Conservation (phyloP, 192 early-diverging fungal species). For the Rhizophagus clarus region DNA sequence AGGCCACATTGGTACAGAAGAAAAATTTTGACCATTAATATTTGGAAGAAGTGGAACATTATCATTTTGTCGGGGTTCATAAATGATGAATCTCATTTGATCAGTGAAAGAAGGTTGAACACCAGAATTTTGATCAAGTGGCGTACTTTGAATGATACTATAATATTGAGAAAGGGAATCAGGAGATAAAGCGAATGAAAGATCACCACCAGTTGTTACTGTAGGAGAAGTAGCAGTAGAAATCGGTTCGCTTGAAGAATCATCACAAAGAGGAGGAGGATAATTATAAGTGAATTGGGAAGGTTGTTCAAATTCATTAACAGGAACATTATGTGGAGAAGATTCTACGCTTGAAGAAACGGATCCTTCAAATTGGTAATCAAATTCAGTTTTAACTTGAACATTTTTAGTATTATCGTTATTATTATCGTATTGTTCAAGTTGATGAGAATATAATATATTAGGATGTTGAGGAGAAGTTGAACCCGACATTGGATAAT, state of each 20-base stretch:
- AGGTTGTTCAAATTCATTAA: conserved; percentile 14
- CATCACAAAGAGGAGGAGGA: neutral
- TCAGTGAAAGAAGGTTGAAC: conserved; percentile 7
- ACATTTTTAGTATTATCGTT: neutral
- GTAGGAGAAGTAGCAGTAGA: neutral
- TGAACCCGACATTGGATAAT: neutral
- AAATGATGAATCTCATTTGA: conserved; percentile 33
- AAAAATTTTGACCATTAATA: conserved; percentile 5
- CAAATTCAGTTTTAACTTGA: conserved; percentile 24
- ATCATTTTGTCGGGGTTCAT: conserved; percentile 30
- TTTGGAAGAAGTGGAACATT: neutral
- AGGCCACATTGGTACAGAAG: neutral
- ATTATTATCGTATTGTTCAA: neutral
- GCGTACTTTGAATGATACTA: neutral
- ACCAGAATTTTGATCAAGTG: neutral
- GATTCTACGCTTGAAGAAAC: conserved; percentile 17
- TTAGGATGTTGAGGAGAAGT: neutral
- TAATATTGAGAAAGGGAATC: conserved; percentile 5
- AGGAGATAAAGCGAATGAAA: neutral
- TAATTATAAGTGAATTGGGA: conserved; percentile 8
- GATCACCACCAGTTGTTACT: neutral
- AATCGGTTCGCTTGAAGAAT: conserved; percentile 14
- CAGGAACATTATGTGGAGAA: neutral
- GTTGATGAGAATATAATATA: neutral
- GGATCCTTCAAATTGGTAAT: neutral